phyloP scores from a whole-genome alignment of 305 asterid genomes.

The Solanum hybrid region DNA sequence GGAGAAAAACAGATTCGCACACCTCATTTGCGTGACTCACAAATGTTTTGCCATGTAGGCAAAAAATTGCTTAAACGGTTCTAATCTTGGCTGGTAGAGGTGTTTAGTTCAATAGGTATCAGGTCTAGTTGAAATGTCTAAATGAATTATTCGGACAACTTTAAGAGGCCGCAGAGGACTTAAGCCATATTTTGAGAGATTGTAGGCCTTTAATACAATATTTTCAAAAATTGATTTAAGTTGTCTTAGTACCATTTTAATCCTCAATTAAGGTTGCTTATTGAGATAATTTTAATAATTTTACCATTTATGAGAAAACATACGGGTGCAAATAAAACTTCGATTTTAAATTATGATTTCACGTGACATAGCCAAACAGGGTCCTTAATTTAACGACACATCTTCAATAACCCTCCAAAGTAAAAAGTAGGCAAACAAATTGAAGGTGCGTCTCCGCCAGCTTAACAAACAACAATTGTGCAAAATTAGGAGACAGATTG shows the following conservation, averaged over 20 bases:
- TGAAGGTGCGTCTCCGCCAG: neutral
- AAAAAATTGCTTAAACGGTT: too few species aligned
- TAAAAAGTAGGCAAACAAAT: neutral
- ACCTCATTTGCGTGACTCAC: too few species aligned
- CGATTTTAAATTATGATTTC: too few species aligned
- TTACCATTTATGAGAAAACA: too few species aligned
- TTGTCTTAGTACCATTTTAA: neutral
- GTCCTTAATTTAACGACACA: neutral
- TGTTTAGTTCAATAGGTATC: too few species aligned
- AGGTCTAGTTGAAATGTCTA: neutral
- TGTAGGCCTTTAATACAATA: neutral
- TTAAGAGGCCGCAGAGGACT: too few species aligned
- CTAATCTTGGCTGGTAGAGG: too few species aligned
- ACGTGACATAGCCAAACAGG: neutral
- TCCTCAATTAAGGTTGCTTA: neutral
- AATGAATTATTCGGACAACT: too few species aligned
- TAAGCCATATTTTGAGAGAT: neutral
- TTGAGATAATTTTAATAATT: too few species aligned
- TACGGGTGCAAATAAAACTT: neutral
- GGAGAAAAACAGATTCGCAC: too few species aligned
- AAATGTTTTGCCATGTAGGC: too few species aligned
- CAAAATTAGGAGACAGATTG: neutral
- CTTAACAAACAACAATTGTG: neutral
- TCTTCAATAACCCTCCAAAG: neutral
- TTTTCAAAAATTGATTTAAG: neutral